Evolutionary conservation across 2,329 filamentous ascomycete genomes (phyloP), one percentile per base, ranked within the genome.

Genomic region (Seiridium unicorne): DNA sequence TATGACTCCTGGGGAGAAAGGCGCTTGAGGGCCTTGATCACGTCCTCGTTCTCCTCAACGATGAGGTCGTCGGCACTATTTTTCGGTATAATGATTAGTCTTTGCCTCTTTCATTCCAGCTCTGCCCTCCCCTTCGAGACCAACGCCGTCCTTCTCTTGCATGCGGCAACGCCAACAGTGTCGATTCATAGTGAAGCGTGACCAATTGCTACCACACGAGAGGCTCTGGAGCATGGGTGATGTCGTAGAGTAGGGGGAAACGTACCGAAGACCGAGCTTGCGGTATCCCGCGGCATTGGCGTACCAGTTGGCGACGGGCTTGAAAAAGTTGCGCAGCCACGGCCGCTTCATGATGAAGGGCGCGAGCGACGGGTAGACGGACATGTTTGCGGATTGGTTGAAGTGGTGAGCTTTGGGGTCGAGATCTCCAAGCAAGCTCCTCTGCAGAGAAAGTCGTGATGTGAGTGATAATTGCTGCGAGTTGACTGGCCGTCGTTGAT

Each of bases 61-160:
- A 97, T 91, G 76, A 99, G 81, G 77, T 99, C 95, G 79, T 99
- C 95, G 84, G 89, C 88, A 79, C 95, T 98, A 44, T 34, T 31
- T 49, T 8, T 11, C 10, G n/a, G 35, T 53, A 9, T 18, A 38
- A 36, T 53, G 34, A 34, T 38, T 32, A n/a, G 10, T n/a, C 36
- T 47, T 49, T 51, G 26, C 34, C 10, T 56, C n/a, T 49, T 54
- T 36, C 9, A 13, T 54, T 54, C 18, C 18, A 26, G 18, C 18
- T 26, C 18, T 26, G 18, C 18, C 18, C 18, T 26, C 18, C 18
- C 18, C 18, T 26, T 26, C 18, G 18, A 26, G 18, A 26, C 18
- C 18, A 26, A 26, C 18, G 18, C 18, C 18, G 18, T 26, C 18
- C 18, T 26, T 26, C 18, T 26, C 18, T 26, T 26, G 18, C 18